These are phyloP conservation scores for Fusarium falciforme DNA, from an alignment of 2,329 filamentous ascomycete species.

Conservation along the genomic window DNA sequence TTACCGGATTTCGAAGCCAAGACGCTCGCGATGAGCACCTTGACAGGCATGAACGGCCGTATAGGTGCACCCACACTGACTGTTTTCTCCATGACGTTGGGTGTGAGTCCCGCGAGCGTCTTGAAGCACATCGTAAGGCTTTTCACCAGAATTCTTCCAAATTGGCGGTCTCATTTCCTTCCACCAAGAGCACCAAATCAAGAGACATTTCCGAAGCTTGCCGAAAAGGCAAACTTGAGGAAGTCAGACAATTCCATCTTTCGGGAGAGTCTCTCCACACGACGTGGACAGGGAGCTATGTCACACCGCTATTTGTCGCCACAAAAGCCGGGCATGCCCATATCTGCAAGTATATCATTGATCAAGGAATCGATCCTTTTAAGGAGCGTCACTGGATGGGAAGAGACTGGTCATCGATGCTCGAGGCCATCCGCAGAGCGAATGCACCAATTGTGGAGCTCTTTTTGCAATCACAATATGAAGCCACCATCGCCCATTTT, in stretches of 20 bases:
- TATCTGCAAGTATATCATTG: neutral
- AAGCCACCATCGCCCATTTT: fast-evolving
- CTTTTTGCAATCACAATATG: neutral
- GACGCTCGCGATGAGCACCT: fast-evolving
- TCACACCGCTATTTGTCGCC: neutral
- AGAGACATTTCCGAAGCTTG: neutral
- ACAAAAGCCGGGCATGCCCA: neutral
- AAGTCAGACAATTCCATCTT: neutral
- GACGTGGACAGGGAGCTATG: fast-evolving
- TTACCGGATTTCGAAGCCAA: fast-evolving
- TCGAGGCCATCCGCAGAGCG: neutral
- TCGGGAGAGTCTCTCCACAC: neutral
- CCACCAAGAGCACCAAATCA: fast-evolving
- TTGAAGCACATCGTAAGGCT: neutral
- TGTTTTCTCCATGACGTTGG: neutral
- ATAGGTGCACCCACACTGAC: fast-evolving
- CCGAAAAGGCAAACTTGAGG: fast-evolving
- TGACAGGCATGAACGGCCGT: fast-evolving
- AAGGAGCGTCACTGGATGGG: neutral
- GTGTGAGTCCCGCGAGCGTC: fast-evolving
- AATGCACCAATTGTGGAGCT: neutral
- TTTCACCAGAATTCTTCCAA: neutral
- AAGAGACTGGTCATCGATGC: neutral
- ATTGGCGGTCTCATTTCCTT: fast-evolving
- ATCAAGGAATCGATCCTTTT: fast-evolving